Conservation (phyloP, 768 basidiomycete species). For the Macrolepiota fuliginosa region DNA sequence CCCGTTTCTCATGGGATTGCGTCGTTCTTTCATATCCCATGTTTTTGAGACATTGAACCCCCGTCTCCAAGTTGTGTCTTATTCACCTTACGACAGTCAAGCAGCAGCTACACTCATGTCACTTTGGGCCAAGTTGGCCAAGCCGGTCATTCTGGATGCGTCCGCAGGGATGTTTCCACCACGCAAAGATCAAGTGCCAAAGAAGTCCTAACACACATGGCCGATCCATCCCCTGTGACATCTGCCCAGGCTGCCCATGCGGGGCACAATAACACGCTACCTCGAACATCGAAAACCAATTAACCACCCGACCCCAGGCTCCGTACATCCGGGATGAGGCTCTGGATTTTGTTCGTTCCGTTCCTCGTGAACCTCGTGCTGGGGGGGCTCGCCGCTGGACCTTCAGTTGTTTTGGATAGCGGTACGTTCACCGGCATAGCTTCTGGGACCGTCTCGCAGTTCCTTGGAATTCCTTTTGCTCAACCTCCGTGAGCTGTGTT, state of each 20-base stretch:
- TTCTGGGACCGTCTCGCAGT: conserved; percentile 25
- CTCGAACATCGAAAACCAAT: neutral
- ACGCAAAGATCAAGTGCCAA: neutral
- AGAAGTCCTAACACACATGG: neutral
- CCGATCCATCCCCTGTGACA: neutral
- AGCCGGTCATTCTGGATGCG: no score
- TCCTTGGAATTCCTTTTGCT: conserved; percentile 51
- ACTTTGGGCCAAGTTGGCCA: no score
- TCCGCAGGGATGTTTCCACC: neutral
- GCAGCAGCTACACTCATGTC: neutral
- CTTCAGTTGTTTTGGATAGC: conserved; percentile 38
- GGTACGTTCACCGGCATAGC: conserved; percentile 39
- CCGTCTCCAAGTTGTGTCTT: no score
- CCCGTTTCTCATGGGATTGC: no score
- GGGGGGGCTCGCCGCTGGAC: conserved; percentile 9
- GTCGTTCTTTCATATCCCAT: no score
- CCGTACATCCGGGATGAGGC: neutral
- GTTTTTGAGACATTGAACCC: no score
- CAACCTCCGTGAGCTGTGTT: conserved; percentile 39
- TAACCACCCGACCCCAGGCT: neutral
- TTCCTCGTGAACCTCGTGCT: neutral
- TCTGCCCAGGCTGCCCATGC: neutral
- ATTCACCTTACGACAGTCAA: neutral
- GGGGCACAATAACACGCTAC: neutral
- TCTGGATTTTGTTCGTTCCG: neutral